A percentile compares a stretch with the other conserved stretches of the same genome.
phyloP scores from a whole-genome alignment of 23 red algal genomes.

The Gracilariopsis chorda region DNA sequence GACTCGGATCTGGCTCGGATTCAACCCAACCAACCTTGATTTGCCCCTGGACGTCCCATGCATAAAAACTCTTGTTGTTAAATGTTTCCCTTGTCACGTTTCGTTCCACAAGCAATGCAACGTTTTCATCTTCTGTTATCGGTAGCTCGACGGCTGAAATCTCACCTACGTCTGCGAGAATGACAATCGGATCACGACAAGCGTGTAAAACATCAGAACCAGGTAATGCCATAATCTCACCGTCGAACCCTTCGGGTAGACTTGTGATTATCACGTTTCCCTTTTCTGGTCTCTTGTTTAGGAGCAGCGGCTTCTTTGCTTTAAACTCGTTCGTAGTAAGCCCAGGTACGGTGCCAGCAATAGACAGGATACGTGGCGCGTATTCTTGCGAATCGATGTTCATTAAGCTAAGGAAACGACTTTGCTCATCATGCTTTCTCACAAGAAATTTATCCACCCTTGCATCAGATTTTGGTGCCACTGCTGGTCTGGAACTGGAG shows the following conservation, averaged over 20 bases:
- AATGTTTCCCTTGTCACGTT: not conserved
- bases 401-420: constrained; percentile 51
- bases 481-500: not conserved
- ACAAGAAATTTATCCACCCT: not conserved
- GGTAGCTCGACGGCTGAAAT: constrained; percentile 3
- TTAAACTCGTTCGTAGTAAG: constrained; percentile 25
- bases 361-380: constrained; percentile 14
- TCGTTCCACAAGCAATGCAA: constrained; percentile 40
- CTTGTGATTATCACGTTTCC: constrained; percentile 35
- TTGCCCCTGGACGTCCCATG: constrained; percentile 36
- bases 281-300: constrained; percentile 11
- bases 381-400: constrained; percentile 38
- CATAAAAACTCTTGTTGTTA: constrained; percentile 47
- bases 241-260: constrained; percentile 23
- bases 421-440: constrained; percentile 52
- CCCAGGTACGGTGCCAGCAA: constrained; percentile 42
- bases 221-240: constrained; percentile 34
- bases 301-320: not conserved
- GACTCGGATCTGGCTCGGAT: not conserved
- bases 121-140: constrained; percentile 9
- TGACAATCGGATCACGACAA: constrained; percentile 25
- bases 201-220: not conserved
- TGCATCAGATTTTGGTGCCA: not conserved
- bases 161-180: not conserved
- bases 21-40: constrained; percentile 49